These are phyloP conservation scores for Epichloe coenophiala DNA, from an alignment of 2,329 filamentous ascomycete species.

Conservation along the genomic window DNA sequence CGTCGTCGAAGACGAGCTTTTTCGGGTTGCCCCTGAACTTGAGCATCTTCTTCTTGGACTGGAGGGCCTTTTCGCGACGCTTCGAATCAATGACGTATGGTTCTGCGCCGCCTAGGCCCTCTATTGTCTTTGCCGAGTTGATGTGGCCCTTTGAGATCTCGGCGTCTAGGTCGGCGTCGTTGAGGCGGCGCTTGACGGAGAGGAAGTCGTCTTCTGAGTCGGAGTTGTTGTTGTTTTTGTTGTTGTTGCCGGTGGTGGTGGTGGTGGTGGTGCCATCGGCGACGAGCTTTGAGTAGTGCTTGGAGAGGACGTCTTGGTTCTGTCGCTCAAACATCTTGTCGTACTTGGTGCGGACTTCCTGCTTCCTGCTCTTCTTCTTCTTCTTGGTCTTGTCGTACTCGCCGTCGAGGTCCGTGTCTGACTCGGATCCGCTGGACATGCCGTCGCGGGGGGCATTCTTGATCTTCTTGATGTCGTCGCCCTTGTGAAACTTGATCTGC, in stretches of 20 bases:
- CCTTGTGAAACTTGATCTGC: constrained; percentile 85
- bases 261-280: constrained; percentile 42
- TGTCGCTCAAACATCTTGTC: constrained; percentile 96
- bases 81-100: constrained; percentile 84
- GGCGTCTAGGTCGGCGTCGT: constrained; percentile 49
- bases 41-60: constrained; percentile 85
- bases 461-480: constrained; percentile 69
- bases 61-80: constrained; percentile 86
- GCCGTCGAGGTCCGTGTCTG: constrained; percentile 38
- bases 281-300: constrained; percentile 83
- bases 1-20: constrained; percentile 84
- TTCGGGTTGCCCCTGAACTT: constrained; percentile 79
- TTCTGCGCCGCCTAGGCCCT: constrained; percentile 54
- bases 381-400: constrained; percentile 22
- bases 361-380: constrained; percentile 47
- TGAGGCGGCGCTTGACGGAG: constrained; percentile 76
- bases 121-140: constrained; percentile 43
- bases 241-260: constrained; percentile 26
- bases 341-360: constrained; percentile 79
- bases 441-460: constrained; percentile 72
- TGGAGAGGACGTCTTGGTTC: constrained; percentile 91
- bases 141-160: constrained; percentile 31
- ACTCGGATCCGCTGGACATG: constrained; percentile 48
- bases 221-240: constrained; percentile 11
- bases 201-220: constrained; percentile 54